Base-by-base conservation (phyloP, 805 yeast genomes). In the Komagataella mondaviorum region DNA sequence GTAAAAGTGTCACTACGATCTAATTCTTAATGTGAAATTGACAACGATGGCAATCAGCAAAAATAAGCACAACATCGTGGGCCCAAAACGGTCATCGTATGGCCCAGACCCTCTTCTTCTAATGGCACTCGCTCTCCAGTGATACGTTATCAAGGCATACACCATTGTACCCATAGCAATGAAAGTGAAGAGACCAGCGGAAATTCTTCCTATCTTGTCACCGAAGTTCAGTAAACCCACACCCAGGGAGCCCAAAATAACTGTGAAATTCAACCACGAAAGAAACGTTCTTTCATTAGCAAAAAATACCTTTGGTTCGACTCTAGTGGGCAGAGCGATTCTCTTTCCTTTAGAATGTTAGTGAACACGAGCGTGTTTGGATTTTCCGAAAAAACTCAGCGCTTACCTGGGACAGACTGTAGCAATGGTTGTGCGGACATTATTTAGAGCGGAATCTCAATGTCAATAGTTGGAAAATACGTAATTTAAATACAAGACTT, bases 41-140 rank as follows among this genome's bases (percentile, higher is more conserved):
- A 93, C 87, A 47, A 93, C 84, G 50, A 93, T 97, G 1, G 99
- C 97, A 48, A 89, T 80, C 56, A 93, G 74, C 61, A 93, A 75
- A 72, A 93, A 93, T 73, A 91, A 76, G 71, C 99, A 93, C 60
- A 93, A 77, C 86, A 91, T 83, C 14, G 99, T 95, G 48, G 99
- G 99, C 47, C 99, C 99, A 59, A 93, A 84, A 65, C 99, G 81
- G 69, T 93, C 99, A 64, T 93, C 99, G 65, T 93, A 93, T n/a
- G 99, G 99, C 48, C 99, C 99, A 12, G 96, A 81, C 46, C 99
- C 99, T 69, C 98, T 83, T 70, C 91, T 78, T 69, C 99, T 83
- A 59, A 93, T 93, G 54, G 99, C 99, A 64, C 90, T 88, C 1
- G 99, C 99, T 74, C 99, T 87, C 99, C 99, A 95, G 69, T 93